A percentile compares a stretch with the other conserved stretches of the same genome.
These are phyloP conservation scores for Torulaspora globosa DNA, from an alignment of 1,139 yeast genomes.

Conservation along the genomic window DNA sequence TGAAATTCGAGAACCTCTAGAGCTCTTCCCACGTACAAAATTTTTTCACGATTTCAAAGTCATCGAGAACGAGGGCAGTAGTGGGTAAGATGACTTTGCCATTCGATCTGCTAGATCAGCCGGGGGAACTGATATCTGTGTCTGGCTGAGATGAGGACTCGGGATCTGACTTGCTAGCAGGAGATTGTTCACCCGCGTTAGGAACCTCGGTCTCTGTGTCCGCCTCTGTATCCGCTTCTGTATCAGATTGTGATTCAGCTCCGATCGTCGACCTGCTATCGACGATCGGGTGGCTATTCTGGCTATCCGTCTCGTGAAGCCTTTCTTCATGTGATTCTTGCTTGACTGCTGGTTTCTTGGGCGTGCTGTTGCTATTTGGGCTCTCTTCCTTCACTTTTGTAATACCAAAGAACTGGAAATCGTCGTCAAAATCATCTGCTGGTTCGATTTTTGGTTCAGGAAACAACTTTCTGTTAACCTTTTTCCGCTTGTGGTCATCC, in stretches of 20 bases:
- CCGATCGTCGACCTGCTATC: not conserved
- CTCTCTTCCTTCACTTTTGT: constrained; percentile 5
- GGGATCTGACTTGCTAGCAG: not conserved
- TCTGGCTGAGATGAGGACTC: constrained; percentile 1
- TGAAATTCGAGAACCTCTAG: constrained; percentile 3
- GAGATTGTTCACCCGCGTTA: not conserved
- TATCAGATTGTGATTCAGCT: not conserved
- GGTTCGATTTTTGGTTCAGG: constrained; percentile 5
- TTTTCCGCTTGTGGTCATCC: constrained; percentile 1
- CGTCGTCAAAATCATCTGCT: constrained; percentile 13
- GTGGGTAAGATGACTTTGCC: not conserved
- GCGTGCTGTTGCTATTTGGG: constrained; percentile 3
- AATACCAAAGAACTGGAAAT: constrained; percentile 15
- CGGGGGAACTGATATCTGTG: constrained; percentile 1
- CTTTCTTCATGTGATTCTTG: constrained; percentile 6
- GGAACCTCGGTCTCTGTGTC: constrained; percentile 4
- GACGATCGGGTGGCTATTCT: constrained; percentile 2
- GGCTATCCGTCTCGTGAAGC: constrained; percentile 4
- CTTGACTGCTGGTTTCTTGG: constrained; percentile 6
- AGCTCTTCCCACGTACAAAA: constrained; percentile 4
- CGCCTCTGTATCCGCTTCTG: constrained; percentile 6
- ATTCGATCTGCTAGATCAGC: not conserved
- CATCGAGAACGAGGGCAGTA: not conserved
- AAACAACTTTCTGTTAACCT: not conserved
- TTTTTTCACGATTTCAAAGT: not conserved